phyloP scores from a whole-genome alignment of 192 early-diverging fungal species.

The Coemansia sp. region DNA sequence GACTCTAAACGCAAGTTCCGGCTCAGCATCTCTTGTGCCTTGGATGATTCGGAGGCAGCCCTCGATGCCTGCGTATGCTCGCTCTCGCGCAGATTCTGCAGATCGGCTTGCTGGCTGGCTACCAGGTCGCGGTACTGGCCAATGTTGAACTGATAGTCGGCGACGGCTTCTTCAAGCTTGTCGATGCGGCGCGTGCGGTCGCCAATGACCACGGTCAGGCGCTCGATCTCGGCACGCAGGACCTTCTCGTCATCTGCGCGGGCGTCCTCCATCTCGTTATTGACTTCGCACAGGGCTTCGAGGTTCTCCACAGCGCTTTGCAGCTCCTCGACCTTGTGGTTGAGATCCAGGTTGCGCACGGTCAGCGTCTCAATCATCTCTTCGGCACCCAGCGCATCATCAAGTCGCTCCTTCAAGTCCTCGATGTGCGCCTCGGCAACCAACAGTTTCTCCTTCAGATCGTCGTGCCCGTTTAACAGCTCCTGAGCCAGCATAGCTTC shows the following conservation, averaged over 20 bases:
- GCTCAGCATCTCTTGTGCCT: conserved; percentile 79
- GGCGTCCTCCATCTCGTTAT: conserved; percentile 92
- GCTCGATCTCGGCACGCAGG: conserved; percentile 74
- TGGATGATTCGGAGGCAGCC: conserved; percentile 61
- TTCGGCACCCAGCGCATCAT: conserved; percentile 80
- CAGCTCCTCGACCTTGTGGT: conserved; percentile 74
- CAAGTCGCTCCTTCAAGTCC: conserved; percentile 77
- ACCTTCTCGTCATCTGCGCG: conserved; percentile 88
- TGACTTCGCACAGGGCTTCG: conserved; percentile 86
- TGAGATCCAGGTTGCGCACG: conserved; percentile 79
- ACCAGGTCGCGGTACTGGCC: conserved; percentile 86
- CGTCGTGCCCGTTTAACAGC: conserved; percentile 51
- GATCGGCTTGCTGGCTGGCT: conserved; percentile 71
- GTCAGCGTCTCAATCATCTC: conserved; percentile 83
- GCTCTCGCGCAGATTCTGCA: conserved; percentile 70
- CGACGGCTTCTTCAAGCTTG: conserved; percentile 75
- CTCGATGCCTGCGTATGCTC: conserved; percentile 63
- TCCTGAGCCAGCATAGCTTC: conserved; percentile 65
- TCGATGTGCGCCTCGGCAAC: conserved; percentile 77
- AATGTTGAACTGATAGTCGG: conserved; percentile 85
- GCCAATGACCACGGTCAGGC: conserved; percentile 69
- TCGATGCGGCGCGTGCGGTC: conserved; percentile 64
- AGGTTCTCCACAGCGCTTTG: conserved; percentile 78
- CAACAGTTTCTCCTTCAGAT: conserved; percentile 58
- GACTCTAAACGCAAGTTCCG: conserved; percentile 81